A percentile compares a stretch with the other conserved stretches of the same genome.
These are phyloP conservation scores for Withania somnifera DNA, from an alignment of 305 asterid species.

Conservation along the genomic window DNA sequence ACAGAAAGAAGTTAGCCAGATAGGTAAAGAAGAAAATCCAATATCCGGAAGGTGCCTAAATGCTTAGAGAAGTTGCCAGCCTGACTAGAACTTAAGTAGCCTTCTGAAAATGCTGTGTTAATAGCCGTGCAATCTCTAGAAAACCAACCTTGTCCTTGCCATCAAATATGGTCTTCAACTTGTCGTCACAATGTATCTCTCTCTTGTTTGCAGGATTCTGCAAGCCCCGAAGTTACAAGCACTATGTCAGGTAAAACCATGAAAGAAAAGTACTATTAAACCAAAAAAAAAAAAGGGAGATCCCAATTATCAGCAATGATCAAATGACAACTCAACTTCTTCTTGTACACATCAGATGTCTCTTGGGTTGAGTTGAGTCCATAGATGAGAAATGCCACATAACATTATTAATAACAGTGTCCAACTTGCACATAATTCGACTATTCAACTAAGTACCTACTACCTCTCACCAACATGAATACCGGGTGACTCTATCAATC, in stretches of 20 bases:
- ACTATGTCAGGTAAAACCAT: neutral
- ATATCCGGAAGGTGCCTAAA: neutral
- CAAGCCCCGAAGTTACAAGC: conserved; percentile 1
- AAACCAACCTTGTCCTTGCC: conserved; percentile 49
- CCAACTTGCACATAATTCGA: no score
- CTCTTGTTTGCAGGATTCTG: conserved; percentile 48
- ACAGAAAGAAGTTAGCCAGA: neutral
- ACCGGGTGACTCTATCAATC: neutral
- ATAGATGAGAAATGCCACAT: neutral
- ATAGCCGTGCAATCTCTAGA: conserved; percentile 33
- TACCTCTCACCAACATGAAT: neutral
- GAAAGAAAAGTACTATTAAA: neutral
- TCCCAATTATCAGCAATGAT: neutral
- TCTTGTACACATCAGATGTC: neutral
- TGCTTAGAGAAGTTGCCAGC: neutral
- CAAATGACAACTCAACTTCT: neutral
- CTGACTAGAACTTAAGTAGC: neutral
- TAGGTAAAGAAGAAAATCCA: neutral
- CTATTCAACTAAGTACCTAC: neutral
- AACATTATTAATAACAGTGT: no score
- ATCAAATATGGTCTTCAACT: conserved; percentile 43
- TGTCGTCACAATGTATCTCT: conserved; percentile 48
- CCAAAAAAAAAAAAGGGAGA: neutral
- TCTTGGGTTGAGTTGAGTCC: neutral
- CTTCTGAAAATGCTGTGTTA: conserved; percentile 42